Base-by-base conservation (phyloP, 352 stramenopile genomes). In the Pythium phragmitis region DNA sequence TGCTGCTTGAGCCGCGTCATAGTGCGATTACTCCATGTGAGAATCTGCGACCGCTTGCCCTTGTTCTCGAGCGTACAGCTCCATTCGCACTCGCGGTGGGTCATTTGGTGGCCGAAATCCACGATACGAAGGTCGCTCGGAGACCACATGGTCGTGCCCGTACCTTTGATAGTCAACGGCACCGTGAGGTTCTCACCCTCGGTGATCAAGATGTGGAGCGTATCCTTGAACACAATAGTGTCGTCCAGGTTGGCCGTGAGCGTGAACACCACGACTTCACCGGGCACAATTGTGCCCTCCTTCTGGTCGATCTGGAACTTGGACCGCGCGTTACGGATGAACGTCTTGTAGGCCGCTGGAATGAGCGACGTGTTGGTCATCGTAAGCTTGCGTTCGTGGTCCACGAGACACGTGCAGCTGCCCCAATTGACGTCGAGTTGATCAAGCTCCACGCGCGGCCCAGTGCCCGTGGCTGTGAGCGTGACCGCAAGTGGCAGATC, bases 11-110 rank as follows among this genome's bases (percentile, higher is more conserved):
- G 47, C 0, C 67, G 59, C 26, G 69, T 57, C 3, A 63, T 43
- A 45, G 73, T 83, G 54, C 48, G 79, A 65, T 98, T 98, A 26
- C 94, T 74, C 96, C 95, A 98, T 21, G 86, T 94, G 34, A 98
- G 73, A 6, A 91, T 68, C 63, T 98, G 96, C 7, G 90, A 72
- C 1, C 95, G 85, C 37, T 97, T 95, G 19, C 96, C 96, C 55
- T 97, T 97, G 78, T 98, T 98, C 60, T 98, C 95, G 7, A 98
- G 78, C 3, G 94, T 96, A 58, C 97, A 98, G 41, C 84, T 92
- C 78, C 89, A 96, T 63, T 97, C 84, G 65, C 91, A 98, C 63
- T 85, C 72, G 36, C 73, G 77, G 56, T 75, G 89, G 1, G 93
- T 98, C 77, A 98, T 96, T 57, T 98, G 89, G 28, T 94, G 72